Evolutionary conservation across 2,329 filamentous ascomycete species (phyloP), one percentile per base, ranked within the genome.

Genomic region (Trichophyton verrucosum): DNA sequence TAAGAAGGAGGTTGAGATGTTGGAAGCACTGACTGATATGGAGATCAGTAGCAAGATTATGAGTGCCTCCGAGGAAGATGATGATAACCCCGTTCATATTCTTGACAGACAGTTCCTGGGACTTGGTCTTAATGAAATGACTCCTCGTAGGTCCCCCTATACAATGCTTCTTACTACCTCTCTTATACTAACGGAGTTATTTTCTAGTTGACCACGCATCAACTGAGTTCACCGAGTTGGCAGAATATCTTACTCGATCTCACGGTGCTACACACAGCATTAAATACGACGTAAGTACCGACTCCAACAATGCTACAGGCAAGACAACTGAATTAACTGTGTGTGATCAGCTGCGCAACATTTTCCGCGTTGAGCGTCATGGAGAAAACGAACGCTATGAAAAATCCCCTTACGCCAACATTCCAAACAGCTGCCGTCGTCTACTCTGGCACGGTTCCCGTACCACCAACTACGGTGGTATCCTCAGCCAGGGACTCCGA

Each of bases 371-470:
- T 64, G 84, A 91, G 69, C 85, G 91, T 1, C 70, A 82, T 15
- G 88, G 87, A 47, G 91, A 95, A 73, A 74, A 77, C 5, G 80
- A 84, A 0, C 85, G 88, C 1, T 91, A 92, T 68, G 73, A 83
- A 3, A 74, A 80, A 47, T 83, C 81, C 49, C 59, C 71, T 6
- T 85, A 79, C 62, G 72, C 81, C 22, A 79, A 76, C 1, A 68
- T 80, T 56, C 70, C 78, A 8, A 75, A 79, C n/a, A 82, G 81
- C 56, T 82, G 94, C 69, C 83, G 87, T 24, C 84, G 88, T 17
- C 82, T 95, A 1, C 80, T 96, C 2, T 96, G 91, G 91, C 91
- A 95, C 70, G 90, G 91, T 15, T 91, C 88, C 15, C 85, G 89
- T 38, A 82, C 80, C 36, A 94, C 88, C 59, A 95, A 95, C 71